phyloP scores from a whole-genome alignment of 2,329 filamentous ascomycete species.

The Pseudocercospora cruenta region DNA sequence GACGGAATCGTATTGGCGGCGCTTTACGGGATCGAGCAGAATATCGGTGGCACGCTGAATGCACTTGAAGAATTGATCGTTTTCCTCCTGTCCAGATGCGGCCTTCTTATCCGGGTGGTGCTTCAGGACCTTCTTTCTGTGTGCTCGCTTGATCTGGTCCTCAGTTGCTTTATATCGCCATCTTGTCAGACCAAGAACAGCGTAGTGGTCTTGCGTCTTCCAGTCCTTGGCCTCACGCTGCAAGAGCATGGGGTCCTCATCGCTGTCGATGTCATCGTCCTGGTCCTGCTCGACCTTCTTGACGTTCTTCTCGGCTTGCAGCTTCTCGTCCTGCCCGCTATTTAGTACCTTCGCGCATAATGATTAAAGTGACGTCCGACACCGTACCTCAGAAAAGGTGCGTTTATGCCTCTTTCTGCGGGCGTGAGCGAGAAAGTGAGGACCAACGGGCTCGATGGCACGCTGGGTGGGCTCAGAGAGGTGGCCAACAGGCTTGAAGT shows the following conservation, averaged over 20 bases:
- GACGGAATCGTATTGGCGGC: slow-evolving; percentile 94
- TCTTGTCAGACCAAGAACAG: slow-evolving; percentile 88
- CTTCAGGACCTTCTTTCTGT: slow-evolving; percentile 99
- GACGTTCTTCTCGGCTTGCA: slow-evolving; percentile 90
- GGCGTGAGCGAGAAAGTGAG: slow-evolving; percentile 91
- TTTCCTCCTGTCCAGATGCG: slow-evolving; percentile 80
- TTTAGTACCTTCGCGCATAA: background rate
- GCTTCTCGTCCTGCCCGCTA: slow-evolving; percentile 87
- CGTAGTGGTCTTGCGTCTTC: slow-evolving; percentile 99
- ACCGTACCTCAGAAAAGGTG: slow-evolving; percentile 64
- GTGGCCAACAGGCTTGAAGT: slow-evolving; percentile 82
- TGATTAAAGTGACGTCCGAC: background rate
- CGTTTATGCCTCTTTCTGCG: slow-evolving; percentile 87
- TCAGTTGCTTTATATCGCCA: slow-evolving; percentile 92
- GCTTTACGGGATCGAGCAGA: slow-evolving; percentile 86
- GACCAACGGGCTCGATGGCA: slow-evolving; percentile 92
- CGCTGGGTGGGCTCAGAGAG: slow-evolving; percentile 79
- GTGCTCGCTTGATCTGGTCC: slow-evolving; percentile 97
- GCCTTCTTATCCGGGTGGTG: slow-evolving; percentile 99
- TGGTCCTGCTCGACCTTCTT: slow-evolving; percentile 97
- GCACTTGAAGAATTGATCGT: slow-evolving; percentile 99
- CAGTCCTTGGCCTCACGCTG: slow-evolving; percentile 96
- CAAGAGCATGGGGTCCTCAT: slow-evolving; percentile 90
- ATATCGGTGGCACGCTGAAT: slow-evolving; percentile 98
- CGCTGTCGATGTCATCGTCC: slow-evolving; percentile 86